Conservation (phyloP, 108 stramenopile species). For the Nitzschia inconspicua region DNA sequence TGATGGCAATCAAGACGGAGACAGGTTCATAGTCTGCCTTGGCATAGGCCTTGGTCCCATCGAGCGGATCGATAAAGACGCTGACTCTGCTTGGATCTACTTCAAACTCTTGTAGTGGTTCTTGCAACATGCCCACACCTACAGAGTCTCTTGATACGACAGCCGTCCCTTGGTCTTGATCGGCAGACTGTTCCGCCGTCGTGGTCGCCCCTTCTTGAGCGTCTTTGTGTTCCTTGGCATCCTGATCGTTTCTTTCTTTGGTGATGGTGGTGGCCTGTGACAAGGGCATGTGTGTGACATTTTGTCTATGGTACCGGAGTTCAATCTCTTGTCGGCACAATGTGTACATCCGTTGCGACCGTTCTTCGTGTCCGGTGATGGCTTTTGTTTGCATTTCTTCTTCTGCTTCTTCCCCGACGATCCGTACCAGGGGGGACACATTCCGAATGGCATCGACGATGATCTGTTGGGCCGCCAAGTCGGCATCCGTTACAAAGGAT, state of each 20-base stretch:
- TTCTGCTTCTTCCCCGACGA: constrained; percentile 60
- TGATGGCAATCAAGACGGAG: constrained; percentile 64
- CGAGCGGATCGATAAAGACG: constrained; percentile 84
- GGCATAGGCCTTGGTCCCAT: constrained; percentile 80
- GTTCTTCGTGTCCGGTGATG: constrained; percentile 20
- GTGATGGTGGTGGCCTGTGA: background rate
- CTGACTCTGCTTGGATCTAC: constrained; percentile 35
- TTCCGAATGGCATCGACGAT: constrained; percentile 31
- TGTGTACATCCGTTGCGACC: constrained; percentile 3
- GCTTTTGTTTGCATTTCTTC: constrained; percentile 29
- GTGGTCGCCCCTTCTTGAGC: too few relatives aligned
- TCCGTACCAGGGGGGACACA: constrained; percentile 25
- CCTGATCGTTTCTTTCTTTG: background rate
- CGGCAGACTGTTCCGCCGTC: too few relatives aligned
- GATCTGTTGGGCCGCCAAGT: constrained; percentile 47
- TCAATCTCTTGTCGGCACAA: constrained; percentile 20
- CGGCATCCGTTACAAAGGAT: constrained; percentile 58
- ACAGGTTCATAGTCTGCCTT: constrained; percentile 64
- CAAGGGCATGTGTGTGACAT: constrained; percentile 2
- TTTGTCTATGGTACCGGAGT: constrained; percentile 12
- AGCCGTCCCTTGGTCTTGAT: too few relatives aligned
- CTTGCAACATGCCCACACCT: background rate
- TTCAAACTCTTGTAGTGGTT: background rate
- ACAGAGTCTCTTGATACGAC: too few relatives aligned
- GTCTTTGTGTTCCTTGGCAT: background rate